phyloP scores from a whole-genome alignment of 2,329 filamentous ascomycete genomes.

The Grosmannia huntii region DNA sequence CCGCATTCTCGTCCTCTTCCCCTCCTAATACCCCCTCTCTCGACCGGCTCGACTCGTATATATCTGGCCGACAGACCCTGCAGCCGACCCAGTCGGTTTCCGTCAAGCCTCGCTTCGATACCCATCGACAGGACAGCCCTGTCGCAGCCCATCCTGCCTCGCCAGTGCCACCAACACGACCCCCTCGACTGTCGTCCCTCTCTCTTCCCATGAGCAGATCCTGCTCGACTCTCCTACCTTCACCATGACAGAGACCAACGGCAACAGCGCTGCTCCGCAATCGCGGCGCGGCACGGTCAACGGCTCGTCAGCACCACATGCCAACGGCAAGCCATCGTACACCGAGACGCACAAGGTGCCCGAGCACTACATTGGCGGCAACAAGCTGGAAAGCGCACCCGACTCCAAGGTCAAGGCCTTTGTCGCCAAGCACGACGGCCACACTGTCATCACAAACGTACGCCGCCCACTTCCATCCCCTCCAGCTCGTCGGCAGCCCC shows the following conservation, averaged over 20 bases:
- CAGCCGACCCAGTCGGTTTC: not conserved
- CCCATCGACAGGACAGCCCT: not conserved
- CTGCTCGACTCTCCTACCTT: not conserved
- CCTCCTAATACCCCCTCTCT: not conserved
- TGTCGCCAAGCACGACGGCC: slow-evolving; percentile 75
- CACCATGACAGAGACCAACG: slow-evolving; percentile 36
- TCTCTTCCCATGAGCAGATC: not conserved
- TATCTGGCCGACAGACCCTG: not conserved
- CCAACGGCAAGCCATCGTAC: slow-evolving; percentile 52
- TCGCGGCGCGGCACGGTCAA: slow-evolving; percentile 15
- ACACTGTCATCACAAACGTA: slow-evolving; percentile 97
- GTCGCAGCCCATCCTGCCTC: too few species aligned
- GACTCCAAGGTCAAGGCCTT: slow-evolving; percentile 93
- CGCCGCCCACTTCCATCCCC: slow-evolving; percentile 21
- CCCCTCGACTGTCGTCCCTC: too few species aligned
- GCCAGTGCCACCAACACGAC: too few species aligned
- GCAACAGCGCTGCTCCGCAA: slow-evolving; percentile 21
- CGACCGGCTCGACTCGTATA: not conserved
- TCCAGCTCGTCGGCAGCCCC: not conserved
- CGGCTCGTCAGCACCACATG: slow-evolving; percentile 36
- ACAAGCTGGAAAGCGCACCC: slow-evolving; percentile 68
- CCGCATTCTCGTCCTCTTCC: not conserved
- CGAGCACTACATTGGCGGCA: slow-evolving; percentile 94
- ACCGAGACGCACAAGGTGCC: slow-evolving; percentile 72
- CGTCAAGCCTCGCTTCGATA: not conserved